phyloP scores from a whole-genome alignment of 2,329 filamentous ascomycete species.

The Fusarium armeniacum region DNA sequence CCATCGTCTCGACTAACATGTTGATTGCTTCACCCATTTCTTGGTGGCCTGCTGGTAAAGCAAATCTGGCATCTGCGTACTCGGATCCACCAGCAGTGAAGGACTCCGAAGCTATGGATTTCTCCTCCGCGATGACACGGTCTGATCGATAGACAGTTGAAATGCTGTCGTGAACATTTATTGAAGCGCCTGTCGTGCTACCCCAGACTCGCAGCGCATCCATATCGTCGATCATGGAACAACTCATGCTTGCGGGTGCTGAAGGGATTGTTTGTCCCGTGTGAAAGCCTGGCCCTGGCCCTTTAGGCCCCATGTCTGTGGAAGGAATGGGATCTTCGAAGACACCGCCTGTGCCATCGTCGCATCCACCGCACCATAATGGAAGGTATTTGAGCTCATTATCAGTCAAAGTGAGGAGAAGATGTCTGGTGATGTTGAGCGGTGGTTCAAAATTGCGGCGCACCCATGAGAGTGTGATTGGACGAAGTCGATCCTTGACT shows the following conservation, averaged over 20 bases:
- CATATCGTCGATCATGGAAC: conserved; percentile 56
- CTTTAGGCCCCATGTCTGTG: conserved; percentile 60
- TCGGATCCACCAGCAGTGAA: conserved; percentile 53
- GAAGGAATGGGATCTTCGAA: conserved; percentile 60
- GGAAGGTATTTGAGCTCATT: conserved; percentile 74
- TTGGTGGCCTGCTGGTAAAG: conserved; percentile 53
- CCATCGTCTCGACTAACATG: conserved; percentile 44
- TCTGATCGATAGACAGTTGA: conserved; percentile 55
- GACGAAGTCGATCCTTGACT: conserved; percentile 43
- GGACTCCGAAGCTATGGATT: conserved; percentile 54
- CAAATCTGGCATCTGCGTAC: conserved; percentile 55
- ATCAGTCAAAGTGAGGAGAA: conserved; percentile 67
- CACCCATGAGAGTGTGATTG: conserved; percentile 46
- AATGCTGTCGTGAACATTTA: conserved; percentile 58
- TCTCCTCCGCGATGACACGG: conserved; percentile 54
- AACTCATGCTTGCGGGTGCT: conserved; percentile 52
- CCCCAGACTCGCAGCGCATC: conserved; percentile 53
- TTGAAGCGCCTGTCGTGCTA: conserved; percentile 53
- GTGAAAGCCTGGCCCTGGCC: conserved; percentile 63
- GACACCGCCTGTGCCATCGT: conserved; percentile 67
- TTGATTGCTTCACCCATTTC: conserved; percentile 44
- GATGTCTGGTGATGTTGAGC: conserved; percentile 58
- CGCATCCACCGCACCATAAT: conserved; percentile 72
- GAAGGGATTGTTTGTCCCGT: conserved; percentile 59
- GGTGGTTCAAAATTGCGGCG: conserved; percentile 53